Conservation (phyloP, 2,329 filamentous ascomycete genomes). For the Arthrobotrys iridis region DNA sequence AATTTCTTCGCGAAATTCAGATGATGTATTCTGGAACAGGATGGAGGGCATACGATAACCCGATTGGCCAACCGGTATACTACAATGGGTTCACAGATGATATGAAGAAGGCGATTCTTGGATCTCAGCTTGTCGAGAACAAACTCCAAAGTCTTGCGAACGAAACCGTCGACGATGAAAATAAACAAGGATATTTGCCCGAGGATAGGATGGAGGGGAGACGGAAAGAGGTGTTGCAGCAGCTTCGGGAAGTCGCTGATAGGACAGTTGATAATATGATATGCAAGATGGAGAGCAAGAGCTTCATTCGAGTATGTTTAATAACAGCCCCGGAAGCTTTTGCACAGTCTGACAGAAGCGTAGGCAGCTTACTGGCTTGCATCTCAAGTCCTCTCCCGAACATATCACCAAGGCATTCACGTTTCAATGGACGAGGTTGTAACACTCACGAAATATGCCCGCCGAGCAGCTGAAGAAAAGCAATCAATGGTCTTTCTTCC, state of each 20-base stretch:
- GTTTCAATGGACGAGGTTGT: constrained; percentile 94
- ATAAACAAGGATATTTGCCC: constrained; percentile 74
- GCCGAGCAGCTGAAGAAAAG: constrained; percentile 83
- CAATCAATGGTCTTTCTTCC: constrained; percentile 96
- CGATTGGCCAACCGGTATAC: constrained; percentile 91
- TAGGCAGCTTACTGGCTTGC: constrained; percentile 83
- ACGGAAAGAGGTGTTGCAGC: constrained; percentile 74
- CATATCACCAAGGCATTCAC: constrained; percentile 97
- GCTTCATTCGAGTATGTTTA: constrained; percentile 74
- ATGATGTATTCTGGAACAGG: constrained; percentile 91
- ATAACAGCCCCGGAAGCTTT: neutral
- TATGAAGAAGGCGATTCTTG: constrained; percentile 83
- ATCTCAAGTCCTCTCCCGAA: constrained; percentile 87
- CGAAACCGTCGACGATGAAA: constrained; percentile 77
- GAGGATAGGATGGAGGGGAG: constrained; percentile 68
- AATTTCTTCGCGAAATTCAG: constrained; percentile 92
- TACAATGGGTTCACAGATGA: constrained; percentile 91
- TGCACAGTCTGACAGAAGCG: constrained; percentile 6
- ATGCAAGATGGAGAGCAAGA: constrained; percentile 96
- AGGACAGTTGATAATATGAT: constrained; percentile 95
- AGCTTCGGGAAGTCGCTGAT: constrained; percentile 81
- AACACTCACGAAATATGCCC: constrained; percentile 80
- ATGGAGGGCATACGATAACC: constrained; percentile 92
- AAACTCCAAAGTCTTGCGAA: constrained; percentile 69
- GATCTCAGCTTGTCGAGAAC: constrained; percentile 67